Percentiles rank a stretch among this genome's conserved stretches.
These are phyloP conservation scores for Gonapodya sp. DNA, from an alignment of 192 early-diverging fungal species.

Conservation along the genomic window DNA sequence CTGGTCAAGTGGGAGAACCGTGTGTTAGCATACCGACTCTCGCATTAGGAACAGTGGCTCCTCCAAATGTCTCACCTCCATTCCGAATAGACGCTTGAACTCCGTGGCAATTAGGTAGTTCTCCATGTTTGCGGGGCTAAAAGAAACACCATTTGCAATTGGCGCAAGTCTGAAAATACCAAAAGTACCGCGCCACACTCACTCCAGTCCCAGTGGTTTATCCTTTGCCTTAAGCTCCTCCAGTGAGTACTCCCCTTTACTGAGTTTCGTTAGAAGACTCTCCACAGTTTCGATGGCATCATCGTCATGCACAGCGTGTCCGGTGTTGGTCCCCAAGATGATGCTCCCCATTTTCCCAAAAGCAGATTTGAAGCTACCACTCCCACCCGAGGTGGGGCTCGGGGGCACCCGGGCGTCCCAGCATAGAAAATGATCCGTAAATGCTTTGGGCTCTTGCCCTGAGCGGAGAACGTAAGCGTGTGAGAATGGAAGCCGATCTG, in stretches of 20 bases:
- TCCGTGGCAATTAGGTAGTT: background rate
- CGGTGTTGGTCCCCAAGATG: background rate
- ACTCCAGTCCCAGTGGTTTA: background rate
- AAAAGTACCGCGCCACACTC: background rate
- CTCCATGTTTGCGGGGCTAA: background rate
- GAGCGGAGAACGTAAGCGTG: background rate
- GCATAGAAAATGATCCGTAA: background rate
- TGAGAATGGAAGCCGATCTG: background rate
- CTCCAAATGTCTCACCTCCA: background rate
- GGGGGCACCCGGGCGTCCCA: background rate
- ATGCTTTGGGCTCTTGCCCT: background rate
- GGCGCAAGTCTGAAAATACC: no score
- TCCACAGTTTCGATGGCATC: background rate
- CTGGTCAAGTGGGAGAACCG: no score
- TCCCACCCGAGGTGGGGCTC: background rate
- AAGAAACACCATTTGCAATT: no score
- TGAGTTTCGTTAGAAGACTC: background rate
- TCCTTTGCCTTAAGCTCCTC: background rate
- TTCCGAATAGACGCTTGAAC: background rate
- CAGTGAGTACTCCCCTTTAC: background rate
- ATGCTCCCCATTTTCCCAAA: background rate
- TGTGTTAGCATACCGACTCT: no score
- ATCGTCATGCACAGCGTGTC: no score
- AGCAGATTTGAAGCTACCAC: background rate
- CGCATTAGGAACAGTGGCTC: no score